Evolutionary conservation across 2,329 filamentous ascomycete species (phyloP).

Genomic region (Diaporthe vexans): DNA sequence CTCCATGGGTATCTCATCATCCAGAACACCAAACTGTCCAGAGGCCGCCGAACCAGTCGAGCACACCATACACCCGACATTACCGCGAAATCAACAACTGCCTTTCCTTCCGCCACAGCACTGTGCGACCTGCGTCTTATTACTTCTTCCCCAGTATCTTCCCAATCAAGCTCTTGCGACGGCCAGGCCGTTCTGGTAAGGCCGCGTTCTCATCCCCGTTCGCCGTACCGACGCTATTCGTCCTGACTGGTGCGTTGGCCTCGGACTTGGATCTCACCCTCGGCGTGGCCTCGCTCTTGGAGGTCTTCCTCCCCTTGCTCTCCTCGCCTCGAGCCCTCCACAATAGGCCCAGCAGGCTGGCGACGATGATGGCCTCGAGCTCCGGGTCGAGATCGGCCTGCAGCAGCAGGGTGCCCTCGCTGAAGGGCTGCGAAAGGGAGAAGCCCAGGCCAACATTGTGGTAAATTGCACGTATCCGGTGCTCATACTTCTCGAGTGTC

Average conservation of each 20-base stretch:
- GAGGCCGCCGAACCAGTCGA: background rate
- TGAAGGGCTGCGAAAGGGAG: constrained; percentile 38
- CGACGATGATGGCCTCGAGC: constrained; percentile 38
- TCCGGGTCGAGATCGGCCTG: constrained; percentile 32
- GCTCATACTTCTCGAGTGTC: constrained; percentile 3
- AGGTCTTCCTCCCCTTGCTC: constrained; percentile 33
- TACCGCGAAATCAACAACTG: background rate
- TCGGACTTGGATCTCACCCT: constrained; percentile 32
- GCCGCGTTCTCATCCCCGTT: background rate
- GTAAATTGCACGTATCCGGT: constrained; percentile 39
- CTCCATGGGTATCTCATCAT: constrained; percentile 24
- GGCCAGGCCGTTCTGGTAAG: background rate
- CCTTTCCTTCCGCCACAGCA: background rate
- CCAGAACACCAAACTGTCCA: background rate
- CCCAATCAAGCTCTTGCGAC: constrained; percentile 33
- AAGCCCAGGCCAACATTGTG: constrained; percentile 41
- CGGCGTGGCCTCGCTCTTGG: constrained; percentile 13
- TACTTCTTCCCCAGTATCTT: constrained; percentile 41
- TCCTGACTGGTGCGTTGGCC: background rate
- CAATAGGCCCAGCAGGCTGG: constrained; percentile 39
- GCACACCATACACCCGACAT: no score
- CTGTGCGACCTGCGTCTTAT: background rate
- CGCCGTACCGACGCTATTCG: constrained; percentile 3
- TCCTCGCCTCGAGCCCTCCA: constrained; percentile 37
- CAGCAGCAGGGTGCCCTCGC: constrained; percentile 40